phyloP scores from a whole-genome alignment of 2,329 filamentous ascomycete species.

The Paracamarosporium sp. region DNA sequence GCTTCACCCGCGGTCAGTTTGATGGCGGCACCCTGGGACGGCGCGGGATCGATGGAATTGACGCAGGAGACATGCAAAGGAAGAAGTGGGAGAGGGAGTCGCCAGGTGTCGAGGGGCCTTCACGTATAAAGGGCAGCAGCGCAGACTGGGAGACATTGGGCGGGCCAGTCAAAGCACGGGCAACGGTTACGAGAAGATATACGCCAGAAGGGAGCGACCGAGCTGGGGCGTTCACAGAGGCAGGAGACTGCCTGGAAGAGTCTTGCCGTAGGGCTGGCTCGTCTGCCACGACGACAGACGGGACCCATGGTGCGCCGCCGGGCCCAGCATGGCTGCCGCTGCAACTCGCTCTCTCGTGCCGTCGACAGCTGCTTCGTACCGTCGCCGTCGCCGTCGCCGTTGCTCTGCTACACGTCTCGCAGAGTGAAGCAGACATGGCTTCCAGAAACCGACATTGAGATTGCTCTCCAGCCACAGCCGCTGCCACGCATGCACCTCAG shows the following conservation, averaged over 20 bases:
- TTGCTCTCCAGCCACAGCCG: conserved; percentile 16
- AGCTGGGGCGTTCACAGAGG: conserved; percentile 3
- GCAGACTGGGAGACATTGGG: conserved; percentile 39
- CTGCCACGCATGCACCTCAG: not conserved
- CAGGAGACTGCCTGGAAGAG: conserved; percentile 6
- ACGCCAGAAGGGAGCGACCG: conserved; percentile 10
- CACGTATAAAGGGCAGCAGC: conserved; percentile 38
- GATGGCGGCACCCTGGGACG: conserved; percentile 35
- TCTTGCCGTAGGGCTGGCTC: conserved; percentile 1
- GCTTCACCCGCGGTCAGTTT: conserved; percentile 25
- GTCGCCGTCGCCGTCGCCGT: not conserved
- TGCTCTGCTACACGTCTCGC: conserved; percentile 13
- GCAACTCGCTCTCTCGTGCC: too few relatives aligned
- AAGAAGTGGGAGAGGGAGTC: conserved; percentile 33
- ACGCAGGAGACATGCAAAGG: conserved; percentile 19
- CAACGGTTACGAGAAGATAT: conserved; percentile 41
- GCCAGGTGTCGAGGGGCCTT: conserved; percentile 34
- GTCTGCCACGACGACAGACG: not conserved
- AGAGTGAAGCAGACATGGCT: conserved; percentile 15
- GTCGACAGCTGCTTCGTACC: not conserved
- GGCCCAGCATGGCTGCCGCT: not conserved
- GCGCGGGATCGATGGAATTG: conserved; percentile 34
- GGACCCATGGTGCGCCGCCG: not conserved
- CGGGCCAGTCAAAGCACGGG: conserved; percentile 35
- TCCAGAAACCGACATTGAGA: conserved; percentile 17